These are phyloP conservation scores for Jatropha podagrica DNA, from an alignment of 441 rosid genomes.

Conservation along the genomic window DNA sequence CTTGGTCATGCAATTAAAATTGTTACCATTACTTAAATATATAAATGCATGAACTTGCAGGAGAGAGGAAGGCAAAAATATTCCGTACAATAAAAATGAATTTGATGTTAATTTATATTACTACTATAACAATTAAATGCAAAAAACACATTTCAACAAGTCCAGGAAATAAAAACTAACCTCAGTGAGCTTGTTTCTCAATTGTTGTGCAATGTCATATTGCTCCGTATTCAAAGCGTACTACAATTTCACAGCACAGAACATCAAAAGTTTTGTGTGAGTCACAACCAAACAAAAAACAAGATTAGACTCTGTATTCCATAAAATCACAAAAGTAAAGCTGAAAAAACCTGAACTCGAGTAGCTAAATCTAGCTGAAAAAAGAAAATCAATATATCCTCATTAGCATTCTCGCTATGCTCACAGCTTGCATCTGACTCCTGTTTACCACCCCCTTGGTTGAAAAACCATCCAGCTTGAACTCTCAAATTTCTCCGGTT, in stretches of 20 bases:
- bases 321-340: not conserved
- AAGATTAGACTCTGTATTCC: not conserved
- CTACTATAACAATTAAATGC: constrained; percentile 1
- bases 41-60: not conserved
- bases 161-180: constrained; percentile 34
- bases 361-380: constrained; percentile 89
- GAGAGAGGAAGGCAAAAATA: not conserved
- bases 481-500: constrained; percentile 49
- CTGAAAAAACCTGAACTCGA: constrained; percentile 74
- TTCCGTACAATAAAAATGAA: not conserved
- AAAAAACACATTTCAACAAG: constrained; percentile 16
- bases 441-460: constrained; percentile 56
- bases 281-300: constrained; percentile 11
- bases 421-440: constrained; percentile 63
- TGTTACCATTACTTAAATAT: not conserved
- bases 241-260: constrained; percentile 42
- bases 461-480: constrained; percentile 88
- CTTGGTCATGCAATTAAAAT: not conserved
- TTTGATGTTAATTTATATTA: not conserved
- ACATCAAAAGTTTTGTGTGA: constrained; percentile 19
- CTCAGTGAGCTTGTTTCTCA: constrained; percentile 88
- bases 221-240: constrained; percentile 85
- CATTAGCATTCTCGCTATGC: constrained; percentile 87
- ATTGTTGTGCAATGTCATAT: constrained; percentile 80
- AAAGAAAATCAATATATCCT: constrained; percentile 88